phyloP scores from a whole-genome alignment of 495 filamentous ascomycete genomes.

The Hyaloscypha bicolor region DNA sequence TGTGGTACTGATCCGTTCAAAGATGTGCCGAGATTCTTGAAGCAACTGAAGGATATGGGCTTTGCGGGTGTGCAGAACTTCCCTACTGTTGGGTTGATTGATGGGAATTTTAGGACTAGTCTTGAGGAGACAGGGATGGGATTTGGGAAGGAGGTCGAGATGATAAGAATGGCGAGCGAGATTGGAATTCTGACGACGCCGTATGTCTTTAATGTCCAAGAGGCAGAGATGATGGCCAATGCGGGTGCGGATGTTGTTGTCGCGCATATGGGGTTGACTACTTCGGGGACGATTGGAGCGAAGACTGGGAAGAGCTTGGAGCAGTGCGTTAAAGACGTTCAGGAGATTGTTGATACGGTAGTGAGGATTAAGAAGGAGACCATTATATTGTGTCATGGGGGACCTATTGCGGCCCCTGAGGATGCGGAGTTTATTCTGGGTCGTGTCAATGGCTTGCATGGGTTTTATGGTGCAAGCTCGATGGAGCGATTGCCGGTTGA shows the following conservation, averaged over 20 bases:
- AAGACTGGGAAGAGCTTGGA: conserved; percentile 61
- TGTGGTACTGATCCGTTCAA: conserved; percentile 70
- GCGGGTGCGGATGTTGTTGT: conserved; percentile 70
- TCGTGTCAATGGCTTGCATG: conserved; percentile 62
- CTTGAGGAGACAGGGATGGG: conserved; percentile 75
- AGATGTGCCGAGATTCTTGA: conserved; percentile 56
- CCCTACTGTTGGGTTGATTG: conserved; percentile 71
- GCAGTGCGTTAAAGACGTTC: conserved; percentile 58
- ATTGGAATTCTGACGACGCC: conserved; percentile 67
- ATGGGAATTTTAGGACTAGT: conserved; percentile 64
- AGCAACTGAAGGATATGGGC: conserved; percentile 57
- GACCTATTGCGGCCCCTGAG: conserved; percentile 61
- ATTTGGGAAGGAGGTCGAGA: conserved; percentile 63
- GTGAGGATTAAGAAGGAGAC: conserved; percentile 54
- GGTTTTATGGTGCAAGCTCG: conserved; percentile 71
- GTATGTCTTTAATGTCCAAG: conserved; percentile 65
- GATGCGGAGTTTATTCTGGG: conserved; percentile 66
- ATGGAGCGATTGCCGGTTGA: conserved; percentile 75
- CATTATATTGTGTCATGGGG: conserved; percentile 71
- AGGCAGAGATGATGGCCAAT: conserved; percentile 59
- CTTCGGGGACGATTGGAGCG: conserved; percentile 64
- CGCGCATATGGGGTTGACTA: conserved; percentile 70
- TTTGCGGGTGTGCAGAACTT: conserved; percentile 75
- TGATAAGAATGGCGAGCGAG: conserved; percentile 56
- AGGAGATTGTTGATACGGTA: conserved; percentile 64